phyloP scores from a whole-genome alignment of 768 basidiomycete species.

The Phylloporus sp. region DNA sequence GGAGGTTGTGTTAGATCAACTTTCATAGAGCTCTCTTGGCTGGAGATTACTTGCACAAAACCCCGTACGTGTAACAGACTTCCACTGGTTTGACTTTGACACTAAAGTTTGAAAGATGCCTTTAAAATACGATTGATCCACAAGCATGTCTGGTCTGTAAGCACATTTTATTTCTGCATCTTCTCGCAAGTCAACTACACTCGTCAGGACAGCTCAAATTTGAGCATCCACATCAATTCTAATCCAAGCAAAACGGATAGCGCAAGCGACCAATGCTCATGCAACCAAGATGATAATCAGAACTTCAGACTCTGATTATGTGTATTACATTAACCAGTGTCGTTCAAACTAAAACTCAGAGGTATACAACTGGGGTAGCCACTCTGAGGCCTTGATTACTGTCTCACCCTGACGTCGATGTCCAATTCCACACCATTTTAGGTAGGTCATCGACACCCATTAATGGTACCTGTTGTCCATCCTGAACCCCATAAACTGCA shows the following conservation, averaged over 20 bases:
- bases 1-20: slow-evolving; percentile 60
- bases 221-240: background rate
- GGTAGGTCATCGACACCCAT: slow-evolving; percentile 15
- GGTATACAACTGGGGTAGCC: background rate
- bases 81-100: background rate
- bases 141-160: too few species aligned
- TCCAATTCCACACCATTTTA: slow-evolving; percentile 20
- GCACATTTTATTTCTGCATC: background rate
- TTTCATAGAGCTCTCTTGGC: slow-evolving; percentile 6
- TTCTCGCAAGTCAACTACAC: background rate
- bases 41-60: background rate
- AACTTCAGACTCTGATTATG: background rate
- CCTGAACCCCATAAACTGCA: slow-evolving; percentile 12
- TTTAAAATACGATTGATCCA: too few species aligned
- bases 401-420: slow-evolving; percentile 7
- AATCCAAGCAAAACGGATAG: background rate
- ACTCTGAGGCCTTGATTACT: background rate
- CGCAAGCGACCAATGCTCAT: background rate
- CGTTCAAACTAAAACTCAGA: background rate
- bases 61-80: background rate
- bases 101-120: background rate
- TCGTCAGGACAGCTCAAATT: too few species aligned
- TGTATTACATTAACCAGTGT: background rate
- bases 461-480: slow-evolving; percentile 4
- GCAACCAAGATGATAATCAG: background rate